phyloP scores from a whole-genome alignment of 495 filamentous ascomycete species.

The Paragyromitra xinjiangensis region DNA sequence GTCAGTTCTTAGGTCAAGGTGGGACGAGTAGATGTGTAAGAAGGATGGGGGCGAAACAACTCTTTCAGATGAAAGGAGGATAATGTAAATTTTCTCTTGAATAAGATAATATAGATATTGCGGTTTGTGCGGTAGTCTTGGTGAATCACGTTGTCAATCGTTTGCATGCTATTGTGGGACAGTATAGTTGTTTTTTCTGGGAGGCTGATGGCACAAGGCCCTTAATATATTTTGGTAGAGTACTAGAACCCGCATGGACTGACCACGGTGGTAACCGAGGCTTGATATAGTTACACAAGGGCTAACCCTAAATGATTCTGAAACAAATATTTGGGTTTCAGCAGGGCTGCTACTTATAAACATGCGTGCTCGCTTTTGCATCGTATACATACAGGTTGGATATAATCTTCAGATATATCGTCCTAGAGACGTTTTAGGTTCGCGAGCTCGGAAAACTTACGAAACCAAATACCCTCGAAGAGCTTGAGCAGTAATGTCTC shows the following conservation, averaged over 20 bases:
- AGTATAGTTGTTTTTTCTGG: not conserved
- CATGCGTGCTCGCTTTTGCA: no score
- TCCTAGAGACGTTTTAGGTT: no score
- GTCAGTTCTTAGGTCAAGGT: not conserved
- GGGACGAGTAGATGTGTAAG: not conserved
- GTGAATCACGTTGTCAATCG: not conserved
- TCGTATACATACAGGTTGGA: no score
- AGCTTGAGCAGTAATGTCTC: no score
- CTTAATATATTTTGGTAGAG: not conserved
- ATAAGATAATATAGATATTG: not conserved
- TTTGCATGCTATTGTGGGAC: not conserved
- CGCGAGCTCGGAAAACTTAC: no score
- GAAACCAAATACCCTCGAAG: no score
- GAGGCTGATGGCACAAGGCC: not conserved
- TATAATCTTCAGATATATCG: no score
- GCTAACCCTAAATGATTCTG: constrained; percentile 31
- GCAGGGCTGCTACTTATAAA: no score
- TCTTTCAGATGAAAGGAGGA: not conserved
- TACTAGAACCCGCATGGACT: not conserved
- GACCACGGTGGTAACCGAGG: constrained; percentile 23
- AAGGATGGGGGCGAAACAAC: not conserved
- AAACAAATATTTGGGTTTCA: not conserved
- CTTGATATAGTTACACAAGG: constrained; percentile 22
- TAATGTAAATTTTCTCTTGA: not conserved
- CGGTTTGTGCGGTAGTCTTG: not conserved